Evolutionary conservation across 441 rosid genomes (phyloP), one percentile per base, ranked within the genome.

Genomic region (Hura crepitans): DNA sequence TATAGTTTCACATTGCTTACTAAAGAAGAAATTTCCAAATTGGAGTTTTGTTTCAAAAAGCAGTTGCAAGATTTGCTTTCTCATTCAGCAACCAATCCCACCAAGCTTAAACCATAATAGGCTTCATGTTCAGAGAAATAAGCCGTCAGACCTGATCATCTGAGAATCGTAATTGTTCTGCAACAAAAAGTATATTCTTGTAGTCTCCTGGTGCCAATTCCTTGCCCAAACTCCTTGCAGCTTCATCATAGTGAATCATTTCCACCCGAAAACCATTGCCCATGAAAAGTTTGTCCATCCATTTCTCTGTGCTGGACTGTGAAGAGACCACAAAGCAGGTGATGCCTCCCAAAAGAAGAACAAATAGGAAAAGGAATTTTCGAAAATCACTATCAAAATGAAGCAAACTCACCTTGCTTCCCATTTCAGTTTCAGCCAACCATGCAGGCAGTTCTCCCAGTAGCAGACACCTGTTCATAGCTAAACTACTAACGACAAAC

Each of bases 91-190:
- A 54, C 15, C 31, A 65, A 61, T 57, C 59, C 58, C 13, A 57
- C 33, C 35, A 68, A 67, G 66, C n/a, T n/a, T 58, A 60, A 59
- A 43, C 47, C 45, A n/a, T 22, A 64, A 57, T 28, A n/a, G 28
- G 27, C 7, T 51, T 58, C 47, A 15, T 43, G 18, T 60, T 27
- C n/a, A 39, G 62, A 62, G 25, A 58, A 70, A 65, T 42, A 64
- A 62, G 70, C 11, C 2, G 55, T 58, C 74, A 62, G 49, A 94
- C 99, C 93, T 95, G 97, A 77, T 86, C 93, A 82, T 95, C 97
- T 22, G 97, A 95, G 73, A 78, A 92, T 72, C 84, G 82, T 76
- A 88, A 69, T 60, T 93, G 97, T 69, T 91, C 90, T 25, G 98
- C 96, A 18, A 82, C 75, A 75, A 91, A 91, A 43, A 93, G 71